Evolutionary conservation across 192 early-diverging fungal species (phyloP).

Genomic region (Pilaira anomala): DNA sequence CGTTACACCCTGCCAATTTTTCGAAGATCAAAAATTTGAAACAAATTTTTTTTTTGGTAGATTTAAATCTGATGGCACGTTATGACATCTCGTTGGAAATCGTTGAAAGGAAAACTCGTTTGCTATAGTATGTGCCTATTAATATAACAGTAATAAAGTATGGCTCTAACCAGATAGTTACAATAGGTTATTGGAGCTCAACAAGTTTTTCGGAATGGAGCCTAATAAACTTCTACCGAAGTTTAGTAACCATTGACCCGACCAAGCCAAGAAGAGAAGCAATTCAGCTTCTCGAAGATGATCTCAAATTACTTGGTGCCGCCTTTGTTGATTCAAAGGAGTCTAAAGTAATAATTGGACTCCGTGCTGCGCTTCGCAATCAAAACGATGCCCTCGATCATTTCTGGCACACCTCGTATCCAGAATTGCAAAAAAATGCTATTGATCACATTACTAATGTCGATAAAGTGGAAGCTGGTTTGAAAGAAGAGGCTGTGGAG

Average conservation of each 20-base stretch:
- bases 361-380: constrained; percentile 11
- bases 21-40: too few species aligned
- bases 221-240: constrained; percentile 18
- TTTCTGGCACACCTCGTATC: constrained; percentile 16
- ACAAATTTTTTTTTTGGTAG: too few species aligned
- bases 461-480: constrained; percentile 11
- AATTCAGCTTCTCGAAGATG: constrained; percentile 14
- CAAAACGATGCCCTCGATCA: constrained; percentile 17
- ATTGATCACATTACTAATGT: constrained; percentile 13
- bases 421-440: constrained; percentile 15
- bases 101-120: constrained; percentile 14
- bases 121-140: constrained; percentile 17
- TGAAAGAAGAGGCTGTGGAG: constrained; percentile 16
- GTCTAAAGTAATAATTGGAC: constrained; percentile 16
- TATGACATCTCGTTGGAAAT: constrained; percentile 14
- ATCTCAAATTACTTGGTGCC: constrained; percentile 18
- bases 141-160: constrained; percentile 13
- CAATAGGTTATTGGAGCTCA: constrained; percentile 16
- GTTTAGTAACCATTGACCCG: constrained; percentile 14
- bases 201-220: constrained; percentile 16
- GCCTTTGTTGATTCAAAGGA: constrained; percentile 18
- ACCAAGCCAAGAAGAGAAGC: constrained; percentile 16
- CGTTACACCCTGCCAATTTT: too few species aligned
- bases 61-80: too few species aligned
- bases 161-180: constrained; percentile 15